phyloP scores from a whole-genome alignment of 495 filamentous ascomycete species.

The Penicillium canescens region DNA sequence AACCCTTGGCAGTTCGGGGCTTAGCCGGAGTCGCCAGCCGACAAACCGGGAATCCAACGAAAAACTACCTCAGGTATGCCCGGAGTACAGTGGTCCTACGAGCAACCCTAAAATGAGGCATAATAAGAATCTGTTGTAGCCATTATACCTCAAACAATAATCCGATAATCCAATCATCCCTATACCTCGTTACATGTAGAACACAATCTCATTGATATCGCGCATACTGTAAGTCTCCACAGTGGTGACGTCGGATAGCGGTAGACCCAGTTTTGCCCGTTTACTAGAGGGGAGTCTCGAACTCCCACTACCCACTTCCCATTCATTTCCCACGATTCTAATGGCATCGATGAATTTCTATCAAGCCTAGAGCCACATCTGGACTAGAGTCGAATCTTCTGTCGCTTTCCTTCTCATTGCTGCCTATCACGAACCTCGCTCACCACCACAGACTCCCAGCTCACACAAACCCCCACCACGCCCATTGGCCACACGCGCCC shows the following conservation, averaged over 20 bases:
- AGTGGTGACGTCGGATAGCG: too few relatives aligned
- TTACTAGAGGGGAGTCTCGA: background rate
- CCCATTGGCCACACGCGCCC: background rate
- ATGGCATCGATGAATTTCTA: too few relatives aligned
- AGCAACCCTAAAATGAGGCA: too few relatives aligned
- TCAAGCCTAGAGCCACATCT: too few relatives aligned
- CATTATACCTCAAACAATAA: too few relatives aligned
- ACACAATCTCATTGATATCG: background rate
- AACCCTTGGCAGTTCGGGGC: conserved; percentile 9
- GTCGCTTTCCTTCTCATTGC: too few relatives aligned
- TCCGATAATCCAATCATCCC: background rate
- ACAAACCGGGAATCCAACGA: conserved; percentile 1
- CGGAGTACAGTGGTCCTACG: conserved; percentile 23
- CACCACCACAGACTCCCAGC: background rate
- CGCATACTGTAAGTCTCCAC: background rate
- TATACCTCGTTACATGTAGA: background rate
- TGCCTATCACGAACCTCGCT: too few relatives aligned
- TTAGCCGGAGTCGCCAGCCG: conserved; percentile 12
- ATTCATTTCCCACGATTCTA: background rate
- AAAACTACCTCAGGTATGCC: background rate
- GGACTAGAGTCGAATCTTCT: too few relatives aligned
- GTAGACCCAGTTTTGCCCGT: background rate
- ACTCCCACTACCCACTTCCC: background rate
- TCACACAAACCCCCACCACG: background rate
- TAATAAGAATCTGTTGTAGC: too few relatives aligned